These are phyloP conservation scores for Termitomyces sp. DNA, from an alignment of 768 basidiomycete species.

Conservation along the genomic window DNA sequence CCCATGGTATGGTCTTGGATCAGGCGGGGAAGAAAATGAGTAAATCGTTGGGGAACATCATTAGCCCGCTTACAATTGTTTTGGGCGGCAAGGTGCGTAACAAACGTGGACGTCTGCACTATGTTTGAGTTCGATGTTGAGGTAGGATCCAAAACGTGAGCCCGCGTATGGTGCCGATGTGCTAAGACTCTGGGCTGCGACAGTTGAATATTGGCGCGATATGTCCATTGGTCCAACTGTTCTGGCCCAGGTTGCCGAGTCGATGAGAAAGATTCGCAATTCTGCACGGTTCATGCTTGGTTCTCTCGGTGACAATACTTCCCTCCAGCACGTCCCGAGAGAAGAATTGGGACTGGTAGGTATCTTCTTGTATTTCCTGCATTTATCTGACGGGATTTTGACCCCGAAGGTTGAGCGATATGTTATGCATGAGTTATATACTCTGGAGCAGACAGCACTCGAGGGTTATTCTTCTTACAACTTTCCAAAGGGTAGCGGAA, in stretches of 20 bases:
- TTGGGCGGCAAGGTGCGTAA: constrained; percentile 64
- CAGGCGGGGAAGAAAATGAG: constrained; percentile 93
- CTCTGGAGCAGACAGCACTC: constrained; percentile 60
- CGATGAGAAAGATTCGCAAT: constrained; percentile 79
- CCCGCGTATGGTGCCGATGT: constrained; percentile 85
- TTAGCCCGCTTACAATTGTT: constrained; percentile 79
- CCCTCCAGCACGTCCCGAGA: constrained; percentile 30
- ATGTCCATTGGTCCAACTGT: constrained; percentile 79
- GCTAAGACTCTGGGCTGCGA: constrained; percentile 87
- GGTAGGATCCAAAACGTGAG: constrained; percentile 59
- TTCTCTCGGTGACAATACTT: constrained; percentile 47
- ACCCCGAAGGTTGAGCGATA: constrained; percentile 68
- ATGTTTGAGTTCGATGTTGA: not conserved
- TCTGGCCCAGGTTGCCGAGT: constrained; percentile 69
- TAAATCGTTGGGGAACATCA: constrained; percentile 90
- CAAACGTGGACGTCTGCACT: not conserved
- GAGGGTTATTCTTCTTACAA: constrained; percentile 69
- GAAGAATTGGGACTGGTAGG: constrained; percentile 62
- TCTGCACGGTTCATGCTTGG: constrained; percentile 83
- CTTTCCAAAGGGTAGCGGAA: constrained; percentile 68
- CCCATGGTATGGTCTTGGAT: constrained; percentile 96
- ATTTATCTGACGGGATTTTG: not conserved
- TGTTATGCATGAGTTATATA: constrained; percentile 78
- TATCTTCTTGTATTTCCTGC: constrained; percentile 4
- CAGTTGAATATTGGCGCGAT: constrained; percentile 85